A percentile compares a stretch with the other conserved stretches of the same genome.
Conservation (phyloP, 805 yeast species). For the Metschnikowia baotianmanensis region DNA sequence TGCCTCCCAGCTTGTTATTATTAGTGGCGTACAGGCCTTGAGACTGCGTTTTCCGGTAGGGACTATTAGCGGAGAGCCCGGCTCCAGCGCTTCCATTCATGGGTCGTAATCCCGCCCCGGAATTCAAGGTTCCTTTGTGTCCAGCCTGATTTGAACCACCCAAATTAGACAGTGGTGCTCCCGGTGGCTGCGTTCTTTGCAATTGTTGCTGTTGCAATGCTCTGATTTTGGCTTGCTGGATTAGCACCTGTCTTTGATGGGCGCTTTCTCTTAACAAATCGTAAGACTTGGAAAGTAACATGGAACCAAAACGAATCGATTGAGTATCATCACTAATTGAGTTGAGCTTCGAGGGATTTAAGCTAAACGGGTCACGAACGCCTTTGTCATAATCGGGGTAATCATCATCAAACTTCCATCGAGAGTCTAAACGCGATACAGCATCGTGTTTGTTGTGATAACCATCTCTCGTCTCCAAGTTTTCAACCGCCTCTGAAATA, state of each 20-base stretch:
- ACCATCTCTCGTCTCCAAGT: conserved; percentile 30
- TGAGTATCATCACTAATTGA: conserved; percentile 85
- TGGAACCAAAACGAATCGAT: conserved; percentile 85
- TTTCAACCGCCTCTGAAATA: too few species aligned
- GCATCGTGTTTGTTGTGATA: conserved; percentile 48
- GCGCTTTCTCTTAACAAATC: conserved; percentile 76
- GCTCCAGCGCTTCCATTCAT: conserved; percentile 6
- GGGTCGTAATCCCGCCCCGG: conserved; percentile 2
- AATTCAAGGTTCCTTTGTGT: conserved; percentile 2
- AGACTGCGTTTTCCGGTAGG: conserved; percentile 5
- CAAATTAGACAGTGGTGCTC: neutral
- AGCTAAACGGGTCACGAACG: conserved; percentile 49
- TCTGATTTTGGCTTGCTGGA: conserved; percentile 50
- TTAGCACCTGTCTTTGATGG: conserved; percentile 50
- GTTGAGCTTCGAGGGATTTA: conserved; percentile 81
- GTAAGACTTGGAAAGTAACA: conserved; percentile 83
- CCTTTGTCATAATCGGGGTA: conserved; percentile 38
- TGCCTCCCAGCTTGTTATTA: conserved; percentile 3
- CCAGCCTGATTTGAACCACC: conserved; percentile 4
- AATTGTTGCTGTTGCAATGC: conserved; percentile 42
- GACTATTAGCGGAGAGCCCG: conserved; percentile 11
- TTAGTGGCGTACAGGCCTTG: conserved; percentile 3
- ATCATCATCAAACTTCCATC: conserved; percentile 69
- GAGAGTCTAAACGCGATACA: conserved; percentile 50
- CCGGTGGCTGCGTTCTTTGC: conserved; percentile 9